Evolutionary conservation across 2,329 filamentous ascomycete species (phyloP).

Genomic region (Pseudonectria buxi): DNA sequence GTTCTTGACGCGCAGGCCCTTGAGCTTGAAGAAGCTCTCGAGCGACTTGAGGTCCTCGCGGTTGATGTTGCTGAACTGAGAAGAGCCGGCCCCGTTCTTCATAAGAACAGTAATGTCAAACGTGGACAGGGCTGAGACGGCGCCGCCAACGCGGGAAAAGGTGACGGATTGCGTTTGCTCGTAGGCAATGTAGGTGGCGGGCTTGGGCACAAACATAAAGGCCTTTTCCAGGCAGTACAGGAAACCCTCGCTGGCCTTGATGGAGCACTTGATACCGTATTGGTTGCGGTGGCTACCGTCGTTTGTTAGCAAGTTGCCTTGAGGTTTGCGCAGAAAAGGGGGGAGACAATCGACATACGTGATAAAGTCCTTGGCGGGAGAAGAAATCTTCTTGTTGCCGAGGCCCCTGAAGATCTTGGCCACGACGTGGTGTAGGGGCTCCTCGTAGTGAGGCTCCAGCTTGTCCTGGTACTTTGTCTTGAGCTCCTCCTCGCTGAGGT

Average conservation of each 20-base stretch:
- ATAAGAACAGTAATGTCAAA: conserved; percentile 94
- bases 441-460: conserved; percentile 82
- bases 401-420: conserved; percentile 93
- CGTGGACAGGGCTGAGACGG: conserved; percentile 86
- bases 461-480: conserved; percentile 83
- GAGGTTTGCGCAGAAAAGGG: conserved; percentile 2
- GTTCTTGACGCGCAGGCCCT: conserved; percentile 93
- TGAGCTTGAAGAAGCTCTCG: conserved; percentile 96
- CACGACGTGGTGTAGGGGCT: conserved; percentile 86
- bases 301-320: too few relatives aligned
- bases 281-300: conserved; percentile 71
- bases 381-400: conserved; percentile 90
- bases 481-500: conserved; percentile 86
- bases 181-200: conserved; percentile 92
- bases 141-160: conserved; percentile 91
- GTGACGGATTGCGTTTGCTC: conserved; percentile 88
- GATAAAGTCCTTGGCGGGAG: conserved; percentile 88
- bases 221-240: conserved; percentile 96
- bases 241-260: conserved; percentile 98
- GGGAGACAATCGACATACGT: conserved; percentile 47
- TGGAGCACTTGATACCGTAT: conserved; percentile 97
- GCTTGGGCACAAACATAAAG: conserved; percentile 98
- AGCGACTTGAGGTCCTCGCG: conserved; percentile 93
- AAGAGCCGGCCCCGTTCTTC: conserved; percentile 79
- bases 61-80: conserved; percentile 99